Conservation (phyloP, 192 early-diverging fungal species). For the Borealophlyctis nickersoniae region DNA sequence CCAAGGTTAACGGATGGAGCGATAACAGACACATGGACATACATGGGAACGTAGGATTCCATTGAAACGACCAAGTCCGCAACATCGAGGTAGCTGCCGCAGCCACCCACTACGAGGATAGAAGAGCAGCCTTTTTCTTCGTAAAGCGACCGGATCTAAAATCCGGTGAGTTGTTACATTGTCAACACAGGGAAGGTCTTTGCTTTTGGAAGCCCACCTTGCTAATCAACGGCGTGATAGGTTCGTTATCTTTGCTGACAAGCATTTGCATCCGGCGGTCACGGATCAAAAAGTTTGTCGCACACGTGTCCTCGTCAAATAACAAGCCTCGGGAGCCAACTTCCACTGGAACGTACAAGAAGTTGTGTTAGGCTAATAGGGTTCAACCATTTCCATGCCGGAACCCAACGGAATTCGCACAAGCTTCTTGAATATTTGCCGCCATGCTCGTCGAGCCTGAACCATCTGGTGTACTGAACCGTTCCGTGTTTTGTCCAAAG, state of each 20-base stretch:
- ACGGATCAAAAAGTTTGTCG: constrained; percentile 60
- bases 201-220: constrained; percentile 8
- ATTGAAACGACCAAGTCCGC: constrained; percentile 51
- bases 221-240: constrained; percentile 56
- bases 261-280: constrained; percentile 55
- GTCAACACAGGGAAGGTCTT: constrained; percentile 3
- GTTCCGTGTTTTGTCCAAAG: constrained; percentile 35
- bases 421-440: constrained; percentile 52
- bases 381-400: too few relatives aligned
- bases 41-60: constrained; percentile 39
- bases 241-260: constrained; percentile 43
- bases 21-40: neutral
- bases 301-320: constrained; percentile 61
- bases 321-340: constrained; percentile 36
- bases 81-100: constrained; percentile 56
- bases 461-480: constrained; percentile 47
- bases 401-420: too few relatives aligned
- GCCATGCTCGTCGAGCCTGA: constrained; percentile 60
- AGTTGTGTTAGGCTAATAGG: too few relatives aligned
- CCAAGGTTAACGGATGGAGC: neutral
- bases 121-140: constrained; percentile 36
- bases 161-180: constrained; percentile 12
- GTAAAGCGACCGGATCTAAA: constrained; percentile 35
- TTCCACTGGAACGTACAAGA: too few relatives aligned
- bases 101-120: constrained; percentile 53